Conservation (phyloP, 257 asterid genomes). For the Petunia secreta region DNA sequence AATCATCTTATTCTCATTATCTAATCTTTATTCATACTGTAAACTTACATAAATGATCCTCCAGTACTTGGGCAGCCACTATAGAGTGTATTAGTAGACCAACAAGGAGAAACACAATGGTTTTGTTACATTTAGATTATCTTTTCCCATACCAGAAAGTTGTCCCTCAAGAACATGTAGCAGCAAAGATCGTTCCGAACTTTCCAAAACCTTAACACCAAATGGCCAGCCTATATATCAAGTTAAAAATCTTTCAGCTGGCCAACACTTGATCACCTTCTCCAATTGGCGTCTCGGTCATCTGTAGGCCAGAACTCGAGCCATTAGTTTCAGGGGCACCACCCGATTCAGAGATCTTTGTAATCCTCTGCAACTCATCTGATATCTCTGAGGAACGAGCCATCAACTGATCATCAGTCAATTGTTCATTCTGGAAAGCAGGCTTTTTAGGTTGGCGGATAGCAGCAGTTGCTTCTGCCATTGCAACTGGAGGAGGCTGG, state of each 20-base stretch:
- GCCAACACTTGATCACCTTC: constrained; percentile 33
- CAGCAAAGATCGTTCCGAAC: not conserved
- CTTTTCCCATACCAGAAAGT: constrained; percentile 1
- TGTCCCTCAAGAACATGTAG: constrained; percentile 8
- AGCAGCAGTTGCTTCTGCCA: constrained; percentile 95
- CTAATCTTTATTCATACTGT: constrained; percentile 12
- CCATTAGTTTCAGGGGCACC: constrained; percentile 52
- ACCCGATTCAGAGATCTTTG: constrained; percentile 74
- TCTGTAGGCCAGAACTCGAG: constrained; percentile 39
- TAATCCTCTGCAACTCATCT: constrained; percentile 73
- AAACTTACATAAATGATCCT: not conserved
- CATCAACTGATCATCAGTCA: constrained; percentile 64
- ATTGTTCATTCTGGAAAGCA: constrained; percentile 45
- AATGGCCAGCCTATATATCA: not conserved
- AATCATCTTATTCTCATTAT: not conserved
- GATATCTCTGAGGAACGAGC: constrained; percentile 53
- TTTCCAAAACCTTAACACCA: not conserved
- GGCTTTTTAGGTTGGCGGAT: constrained; percentile 91
- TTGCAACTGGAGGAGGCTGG: constrained; percentile 90
- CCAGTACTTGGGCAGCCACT: not conserved
- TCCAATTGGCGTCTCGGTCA: constrained; percentile 51
- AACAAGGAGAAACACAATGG: not conserved
- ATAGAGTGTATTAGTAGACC: not conserved
- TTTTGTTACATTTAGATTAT: constrained; percentile 7
- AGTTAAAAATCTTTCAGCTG: constrained; percentile 15